Evolutionary conservation across 169 alveolate species (phyloP), one percentile per base, ranked within the genome.

Genomic region (Plasmodium billcollinsi): DNA sequence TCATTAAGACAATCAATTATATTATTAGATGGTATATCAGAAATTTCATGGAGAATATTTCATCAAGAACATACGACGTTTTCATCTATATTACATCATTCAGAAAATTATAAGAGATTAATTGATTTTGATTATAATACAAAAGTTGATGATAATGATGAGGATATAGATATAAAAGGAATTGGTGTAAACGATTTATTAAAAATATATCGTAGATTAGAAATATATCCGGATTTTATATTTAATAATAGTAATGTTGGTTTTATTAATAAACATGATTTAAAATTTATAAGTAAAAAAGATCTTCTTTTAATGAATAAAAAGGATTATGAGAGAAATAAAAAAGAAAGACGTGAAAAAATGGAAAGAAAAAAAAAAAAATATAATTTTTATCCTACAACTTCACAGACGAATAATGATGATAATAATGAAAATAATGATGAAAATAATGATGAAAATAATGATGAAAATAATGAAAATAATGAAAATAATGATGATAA

Each of bases 21-120:
- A 2, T 56, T 65, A 18, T 66, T 78, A n/a, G 89, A 65, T n/a
- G 78, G 63, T n/a, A 78, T 78, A 26, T 65, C 89, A 1, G 89
- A 78, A 43, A 78, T 71, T n/a, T 78, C 78, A 1, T 78, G 89
- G 89, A 78, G 89, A 18, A 78, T 78, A 9, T 78, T 78, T 39
- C 89, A 78, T 58, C 89, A 78, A 15, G 65, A 78, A 21, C 49
- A 78, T 21, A 43, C 72, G 4, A 78, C 89, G n/a, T 78, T 78
- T 45, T 78, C 89, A 18, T 26, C 89, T 3, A 39, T 78, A 65
- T 56, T 66, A 20, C 73, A 65, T 33, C 89, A 78, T 66, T 78
- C 89, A 4, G 56, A 70, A 59, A 52, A 52, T 65, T 78, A 78
- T 29, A 78, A 78, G 6, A 78, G 65, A 12, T 45, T 78, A 59